Percentiles rank a stretch among this genome's conserved stretches.
Evolutionary conservation across 208 protist species (phyloP).

Genomic region (Tritrichomonas musculus): DNA sequence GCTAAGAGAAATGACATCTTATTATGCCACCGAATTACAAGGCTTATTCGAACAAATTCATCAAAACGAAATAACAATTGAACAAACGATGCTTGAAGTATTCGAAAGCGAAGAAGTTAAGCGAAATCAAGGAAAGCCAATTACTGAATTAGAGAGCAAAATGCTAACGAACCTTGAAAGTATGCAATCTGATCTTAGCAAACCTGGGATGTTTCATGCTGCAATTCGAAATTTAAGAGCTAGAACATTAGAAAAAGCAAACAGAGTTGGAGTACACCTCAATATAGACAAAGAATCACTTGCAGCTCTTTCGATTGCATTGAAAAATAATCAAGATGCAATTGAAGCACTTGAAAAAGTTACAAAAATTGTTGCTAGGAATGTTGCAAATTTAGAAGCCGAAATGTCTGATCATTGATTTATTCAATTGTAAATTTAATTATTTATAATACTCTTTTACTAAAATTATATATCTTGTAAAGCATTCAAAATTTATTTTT

Average conservation of each 20-base stretch:
- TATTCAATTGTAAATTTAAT: too few relatives aligned
- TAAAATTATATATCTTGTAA: too few relatives aligned
- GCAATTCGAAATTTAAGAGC: not conserved
- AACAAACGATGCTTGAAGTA: not conserved
- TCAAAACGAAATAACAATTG: not conserved
- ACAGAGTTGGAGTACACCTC: not conserved
- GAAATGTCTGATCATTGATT: not conserved
- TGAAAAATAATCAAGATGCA: slow-evolving; percentile 14
- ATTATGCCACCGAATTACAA: not conserved
- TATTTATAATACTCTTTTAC: too few relatives aligned
- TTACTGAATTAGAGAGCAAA: not conserved
- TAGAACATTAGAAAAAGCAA: not conserved
- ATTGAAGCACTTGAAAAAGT: not conserved
- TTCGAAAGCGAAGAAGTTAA: slow-evolving; percentile 16
- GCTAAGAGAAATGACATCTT: not conserved
- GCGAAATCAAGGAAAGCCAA: not conserved
- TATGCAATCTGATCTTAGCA: not conserved
- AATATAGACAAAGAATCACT: not conserved
- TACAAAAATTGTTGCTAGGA: not conserved
- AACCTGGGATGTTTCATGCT: not conserved
- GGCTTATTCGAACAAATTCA: not conserved
- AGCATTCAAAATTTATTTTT: too few relatives aligned
- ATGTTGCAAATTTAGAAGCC: not conserved
- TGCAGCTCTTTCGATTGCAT: not conserved
- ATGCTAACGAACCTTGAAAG: not conserved